phyloP scores from a whole-genome alignment of 257 asterid genomes.

The Forsythia suspensa region DNA sequence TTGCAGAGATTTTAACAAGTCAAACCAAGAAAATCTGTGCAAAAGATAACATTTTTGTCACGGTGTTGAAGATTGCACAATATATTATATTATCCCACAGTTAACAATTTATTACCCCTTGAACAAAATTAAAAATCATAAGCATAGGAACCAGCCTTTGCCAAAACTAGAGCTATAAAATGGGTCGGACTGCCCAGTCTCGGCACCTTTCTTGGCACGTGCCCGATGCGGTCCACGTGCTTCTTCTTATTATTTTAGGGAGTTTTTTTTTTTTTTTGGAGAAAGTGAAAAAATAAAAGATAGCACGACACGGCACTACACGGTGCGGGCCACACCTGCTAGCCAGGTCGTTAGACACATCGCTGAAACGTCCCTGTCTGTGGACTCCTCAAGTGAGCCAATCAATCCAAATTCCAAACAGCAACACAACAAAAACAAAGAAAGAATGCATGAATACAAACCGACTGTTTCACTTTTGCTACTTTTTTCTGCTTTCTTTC shows the following conservation, averaged over 20 bases:
- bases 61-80: neutral
- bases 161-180: too few species aligned
- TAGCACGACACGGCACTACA: neutral
- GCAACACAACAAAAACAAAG: slow-evolving; percentile 28
- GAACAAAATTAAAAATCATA: neutral
- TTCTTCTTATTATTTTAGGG: neutral
- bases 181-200: neutral
- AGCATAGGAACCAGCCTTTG: neutral
- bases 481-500: neutral
- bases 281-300: neutral
- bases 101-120: neutral
- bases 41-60: neutral
- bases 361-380: neutral
- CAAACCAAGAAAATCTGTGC: slow-evolving; percentile 37
- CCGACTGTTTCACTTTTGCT: slow-evolving; percentile 20
- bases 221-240: neutral
- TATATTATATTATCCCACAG: neutral
- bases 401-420: slow-evolving; percentile 33
- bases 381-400: slow-evolving; percentile 5
- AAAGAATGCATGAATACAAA: slow-evolving; percentile 17
- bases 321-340: neutral
- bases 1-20: slow-evolving; percentile 17
- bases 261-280: neutral
- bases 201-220: neutral
- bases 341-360: neutral